These are phyloP conservation scores for Geoglossum cookeanum DNA, from an alignment of 2,329 filamentous ascomycete species.

Conservation along the genomic window DNA sequence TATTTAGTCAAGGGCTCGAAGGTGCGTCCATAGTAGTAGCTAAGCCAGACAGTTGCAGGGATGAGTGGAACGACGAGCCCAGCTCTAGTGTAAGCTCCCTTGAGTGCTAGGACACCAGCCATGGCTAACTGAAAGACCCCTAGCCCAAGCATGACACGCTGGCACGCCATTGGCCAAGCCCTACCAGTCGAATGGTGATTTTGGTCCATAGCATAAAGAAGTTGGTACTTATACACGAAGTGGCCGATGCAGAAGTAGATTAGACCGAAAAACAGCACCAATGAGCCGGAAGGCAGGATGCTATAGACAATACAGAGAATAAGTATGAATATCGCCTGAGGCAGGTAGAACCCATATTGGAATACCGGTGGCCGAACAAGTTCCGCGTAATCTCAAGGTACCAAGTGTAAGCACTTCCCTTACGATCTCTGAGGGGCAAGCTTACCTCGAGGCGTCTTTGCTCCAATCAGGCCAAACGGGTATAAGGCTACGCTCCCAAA, in stretches of 20 bases:
- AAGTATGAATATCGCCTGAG: constrained; percentile 79
- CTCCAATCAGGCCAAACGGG: constrained; percentile 56
- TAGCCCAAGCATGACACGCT: constrained; percentile 70
- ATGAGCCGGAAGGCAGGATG: constrained; percentile 59
- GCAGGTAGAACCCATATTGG: constrained; percentile 90
- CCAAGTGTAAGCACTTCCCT: background rate
- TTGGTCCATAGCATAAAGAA: constrained; percentile 96
- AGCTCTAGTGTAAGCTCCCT: constrained; percentile 53
- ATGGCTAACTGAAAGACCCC: constrained; percentile 83
- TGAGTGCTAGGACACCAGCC: constrained; percentile 64
- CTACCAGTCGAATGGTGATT: constrained; percentile 82
- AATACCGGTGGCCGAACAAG: constrained; percentile 69
- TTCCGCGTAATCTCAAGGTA: constrained; percentile 49
- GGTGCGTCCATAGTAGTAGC: constrained; percentile 56
- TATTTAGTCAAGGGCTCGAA: constrained; percentile 83
- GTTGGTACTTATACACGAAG: constrained; percentile 91
- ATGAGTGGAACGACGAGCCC: constrained; percentile 58
- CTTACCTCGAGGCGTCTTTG: constrained; percentile 59
- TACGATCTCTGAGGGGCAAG: background rate
- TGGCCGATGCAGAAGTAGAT: constrained; percentile 70
- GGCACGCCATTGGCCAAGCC: constrained; percentile 93
- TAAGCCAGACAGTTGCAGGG: constrained; percentile 72
- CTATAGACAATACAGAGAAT: constrained; percentile 94
- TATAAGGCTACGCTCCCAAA: constrained; percentile 73
- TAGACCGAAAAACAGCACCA: constrained; percentile 64